Base-by-base conservation (phyloP, 768 basidiomycete genomes). In the Sutorius australiensis region DNA sequence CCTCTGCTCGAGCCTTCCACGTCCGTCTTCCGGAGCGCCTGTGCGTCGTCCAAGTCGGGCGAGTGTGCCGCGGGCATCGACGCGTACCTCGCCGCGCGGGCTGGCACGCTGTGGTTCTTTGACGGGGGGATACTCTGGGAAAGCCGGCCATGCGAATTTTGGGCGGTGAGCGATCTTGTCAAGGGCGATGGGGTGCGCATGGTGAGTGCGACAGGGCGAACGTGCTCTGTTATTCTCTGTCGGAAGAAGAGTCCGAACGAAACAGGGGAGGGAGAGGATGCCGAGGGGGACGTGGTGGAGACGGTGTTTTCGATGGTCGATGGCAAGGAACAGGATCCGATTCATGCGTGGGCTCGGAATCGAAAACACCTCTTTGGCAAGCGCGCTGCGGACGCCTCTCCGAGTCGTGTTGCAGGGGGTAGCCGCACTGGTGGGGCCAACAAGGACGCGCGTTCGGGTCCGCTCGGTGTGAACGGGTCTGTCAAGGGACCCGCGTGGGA, bases 71-170 rank as follows among this genome's bases (percentile, higher is more conserved):
- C 86, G 2, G 86, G 86, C 0, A 70, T 87, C 24, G 81, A 86
- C 50, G 86, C 86, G 6, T 84, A 86, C 66, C 79, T 83, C 30
- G 79, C 79, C n/a, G 87, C 87, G 1, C 89, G 88, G 63, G 66
- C 75, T 2, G 87, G 87, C 1, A 84, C 76, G 42, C 70, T 91
- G 37, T 87, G 87, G 84, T 91, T 90, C 73, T 73, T 85, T 42
- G 69, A 75, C 37, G 72, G 74, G 21, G 89, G 87, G 6, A 75
- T 91, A 14, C 75, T 91, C 8, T 86, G 85, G 80, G 87, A 89
- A 63, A 80, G 79, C 62, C 86, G 86, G 57, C 87, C 87, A 3
- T 88, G 85, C 61, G 85, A 88, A 58, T 90, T 87, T 61, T 90
- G 88, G 83, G 70, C 82, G 3, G 68, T 86, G 21, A 73, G 76